Evolutionary conservation across 208 protist species (phyloP).

Genomic region (Wallacemonas rigidus): DNA sequence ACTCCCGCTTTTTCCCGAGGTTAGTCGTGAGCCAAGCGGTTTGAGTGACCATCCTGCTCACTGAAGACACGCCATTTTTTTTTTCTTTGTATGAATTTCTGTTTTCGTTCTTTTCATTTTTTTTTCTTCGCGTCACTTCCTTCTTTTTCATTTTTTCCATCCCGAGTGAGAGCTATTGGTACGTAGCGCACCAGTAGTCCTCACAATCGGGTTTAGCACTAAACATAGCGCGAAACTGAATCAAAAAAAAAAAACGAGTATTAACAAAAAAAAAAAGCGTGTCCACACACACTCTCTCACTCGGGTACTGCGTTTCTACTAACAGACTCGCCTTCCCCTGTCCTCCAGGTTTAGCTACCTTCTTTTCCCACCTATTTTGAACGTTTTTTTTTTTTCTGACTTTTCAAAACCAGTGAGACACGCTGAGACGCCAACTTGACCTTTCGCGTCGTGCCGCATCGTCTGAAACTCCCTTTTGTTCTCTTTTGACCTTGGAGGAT

Average conservation of each 20-base stretch:
- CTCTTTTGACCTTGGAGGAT: neutral
- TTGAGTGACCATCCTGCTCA: neutral
- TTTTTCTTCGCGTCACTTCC: neutral
- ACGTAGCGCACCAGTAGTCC: neutral
- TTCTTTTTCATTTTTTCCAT: neutral
- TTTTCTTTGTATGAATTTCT: neutral
- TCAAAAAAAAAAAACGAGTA: neutral
- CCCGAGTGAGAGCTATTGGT: neutral
- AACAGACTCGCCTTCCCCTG: too few relatives aligned
- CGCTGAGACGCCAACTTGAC: neutral
- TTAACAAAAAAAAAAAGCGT: neutral
- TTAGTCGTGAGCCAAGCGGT: neutral
- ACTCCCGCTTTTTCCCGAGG: neutral
- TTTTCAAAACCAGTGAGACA: neutral
- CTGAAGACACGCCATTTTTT: neutral
- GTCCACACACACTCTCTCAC: too few relatives aligned
- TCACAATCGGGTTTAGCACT: neutral
- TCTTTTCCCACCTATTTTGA: neutral
- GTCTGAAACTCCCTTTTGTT: neutral
- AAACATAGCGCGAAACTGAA: neutral
- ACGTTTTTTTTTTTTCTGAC: neutral
- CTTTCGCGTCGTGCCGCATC: too few relatives aligned
- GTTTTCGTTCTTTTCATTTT: neutral
- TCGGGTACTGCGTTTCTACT: too few relatives aligned
- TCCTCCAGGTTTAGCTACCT: neutral